Conservation (phyloP, 2,329 filamentous ascomycete genomes). For the Coniochaeta prunicola region DNA sequence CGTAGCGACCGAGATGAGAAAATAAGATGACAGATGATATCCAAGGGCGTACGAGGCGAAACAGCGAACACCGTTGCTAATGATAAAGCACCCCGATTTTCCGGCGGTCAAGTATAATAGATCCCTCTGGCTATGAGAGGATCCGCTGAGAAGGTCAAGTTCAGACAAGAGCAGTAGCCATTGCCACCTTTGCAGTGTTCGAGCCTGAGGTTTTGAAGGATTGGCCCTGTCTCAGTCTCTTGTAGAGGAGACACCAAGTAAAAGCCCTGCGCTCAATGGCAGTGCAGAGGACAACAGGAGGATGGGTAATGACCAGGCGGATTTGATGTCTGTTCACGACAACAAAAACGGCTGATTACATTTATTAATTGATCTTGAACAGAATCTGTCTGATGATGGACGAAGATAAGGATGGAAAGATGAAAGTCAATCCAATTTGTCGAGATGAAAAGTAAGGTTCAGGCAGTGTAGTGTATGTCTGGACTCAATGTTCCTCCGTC, state of each 20-base stretch:
- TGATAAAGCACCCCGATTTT: neutral
- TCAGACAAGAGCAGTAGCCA: neutral
- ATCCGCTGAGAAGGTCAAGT: neutral
- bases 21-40: neutral
- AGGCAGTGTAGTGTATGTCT: no score
- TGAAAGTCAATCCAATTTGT: neutral
- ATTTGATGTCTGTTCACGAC: no score
- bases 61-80: neutral
- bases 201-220: no score
- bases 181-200: neutral
- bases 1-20: neutral
- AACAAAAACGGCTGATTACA: no score
- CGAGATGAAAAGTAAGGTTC: neutral
- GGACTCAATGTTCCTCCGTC: no score
- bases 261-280: no score
- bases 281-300: no score
- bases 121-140: neutral
- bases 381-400: no score
- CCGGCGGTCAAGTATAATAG: neutral
- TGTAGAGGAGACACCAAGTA: no score
- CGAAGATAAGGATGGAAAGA: neutral
- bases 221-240: no score
- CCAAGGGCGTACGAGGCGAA: neutral
- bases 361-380: no score
- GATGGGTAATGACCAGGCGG: no score